phyloP scores from a whole-genome alignment of 2,329 filamentous ascomycete genomes.

The Fusarium fracticaudum region DNA sequence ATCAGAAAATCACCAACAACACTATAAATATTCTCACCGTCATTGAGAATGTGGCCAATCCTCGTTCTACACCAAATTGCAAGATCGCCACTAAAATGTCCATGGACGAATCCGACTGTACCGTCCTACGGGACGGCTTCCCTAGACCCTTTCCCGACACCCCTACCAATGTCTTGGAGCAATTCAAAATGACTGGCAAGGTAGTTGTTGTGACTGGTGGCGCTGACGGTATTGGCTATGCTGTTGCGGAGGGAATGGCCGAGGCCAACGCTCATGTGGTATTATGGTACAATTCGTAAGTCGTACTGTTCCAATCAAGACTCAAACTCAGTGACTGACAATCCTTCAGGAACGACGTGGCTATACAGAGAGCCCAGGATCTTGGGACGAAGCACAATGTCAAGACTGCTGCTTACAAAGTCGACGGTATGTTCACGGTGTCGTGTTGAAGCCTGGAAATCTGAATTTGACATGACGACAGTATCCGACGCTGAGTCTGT shows the following conservation, averaged over 20 bases:
- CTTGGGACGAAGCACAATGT: neutral
- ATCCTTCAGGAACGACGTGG: neutral
- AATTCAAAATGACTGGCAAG: slow-evolving; percentile 50
- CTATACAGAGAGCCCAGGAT: neutral
- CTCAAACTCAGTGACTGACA: neutral
- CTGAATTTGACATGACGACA: neutral
- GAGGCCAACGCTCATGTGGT: slow-evolving; percentile 55
- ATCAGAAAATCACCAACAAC: neutral
- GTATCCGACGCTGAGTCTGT: neutral
- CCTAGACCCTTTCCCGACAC: slow-evolving; percentile 37
- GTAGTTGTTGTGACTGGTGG: slow-evolving; percentile 55
- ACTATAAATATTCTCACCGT: neutral
- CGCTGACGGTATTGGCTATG: slow-evolving; percentile 55
- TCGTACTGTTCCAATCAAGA: neutral
- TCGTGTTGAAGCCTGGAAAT: too few species aligned
- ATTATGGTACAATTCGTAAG: slow-evolving; percentile 37
- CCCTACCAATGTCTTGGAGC: slow-evolving; percentile 48
- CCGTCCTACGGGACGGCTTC: neutral
- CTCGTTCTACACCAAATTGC: neutral
- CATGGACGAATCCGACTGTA: neutral
- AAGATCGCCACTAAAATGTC: neutral
- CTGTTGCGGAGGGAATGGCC: slow-evolving; percentile 56
- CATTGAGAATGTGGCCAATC: neutral
- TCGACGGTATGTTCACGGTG: neutral
- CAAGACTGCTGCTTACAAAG: neutral